phyloP scores from a whole-genome alignment of 768 basidiomycete species.

The Suillus placidus region DNA sequence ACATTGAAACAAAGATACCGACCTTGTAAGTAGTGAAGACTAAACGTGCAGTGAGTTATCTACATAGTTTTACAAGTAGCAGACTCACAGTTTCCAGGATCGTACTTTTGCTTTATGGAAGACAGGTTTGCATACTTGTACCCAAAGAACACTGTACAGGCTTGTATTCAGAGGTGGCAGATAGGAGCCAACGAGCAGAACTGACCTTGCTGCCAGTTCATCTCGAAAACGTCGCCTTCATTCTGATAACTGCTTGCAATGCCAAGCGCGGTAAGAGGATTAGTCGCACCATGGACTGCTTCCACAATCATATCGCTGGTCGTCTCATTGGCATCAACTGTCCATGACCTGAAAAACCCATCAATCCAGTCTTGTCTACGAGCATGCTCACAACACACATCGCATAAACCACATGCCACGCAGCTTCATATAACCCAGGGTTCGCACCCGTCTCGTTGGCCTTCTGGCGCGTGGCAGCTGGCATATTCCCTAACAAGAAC shows the following conservation, averaged over 20 bases:
- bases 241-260: constrained; percentile 27
- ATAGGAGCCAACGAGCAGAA: not conserved
- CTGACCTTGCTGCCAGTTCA: constrained; percentile 22
- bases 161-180: not conserved
- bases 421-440: constrained; percentile 21
- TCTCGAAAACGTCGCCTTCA: constrained; percentile 23
- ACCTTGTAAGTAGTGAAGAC: constrained; percentile 27
- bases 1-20: not conserved
- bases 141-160: constrained; percentile 22
- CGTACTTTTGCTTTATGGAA: constrained; percentile 26
- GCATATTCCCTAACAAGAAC: constrained; percentile 19
- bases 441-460: constrained; percentile 23
- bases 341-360: constrained; percentile 19
- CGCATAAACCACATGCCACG: constrained; percentile 17
- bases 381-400: constrained; percentile 10
- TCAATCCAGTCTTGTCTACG: not conserved
- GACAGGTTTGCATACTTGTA: constrained; percentile 21
- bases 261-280: constrained; percentile 20
- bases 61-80: not conserved
- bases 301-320: constrained; percentile 9
- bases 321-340: constrained; percentile 4
- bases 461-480: constrained; percentile 12
- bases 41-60: not conserved
- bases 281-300: constrained; percentile 14
- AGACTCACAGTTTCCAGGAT: constrained; percentile 23